These are phyloP conservation scores for Cordia subcordata DNA, from an alignment of 257 asterid genomes.

Conservation along the genomic window DNA sequence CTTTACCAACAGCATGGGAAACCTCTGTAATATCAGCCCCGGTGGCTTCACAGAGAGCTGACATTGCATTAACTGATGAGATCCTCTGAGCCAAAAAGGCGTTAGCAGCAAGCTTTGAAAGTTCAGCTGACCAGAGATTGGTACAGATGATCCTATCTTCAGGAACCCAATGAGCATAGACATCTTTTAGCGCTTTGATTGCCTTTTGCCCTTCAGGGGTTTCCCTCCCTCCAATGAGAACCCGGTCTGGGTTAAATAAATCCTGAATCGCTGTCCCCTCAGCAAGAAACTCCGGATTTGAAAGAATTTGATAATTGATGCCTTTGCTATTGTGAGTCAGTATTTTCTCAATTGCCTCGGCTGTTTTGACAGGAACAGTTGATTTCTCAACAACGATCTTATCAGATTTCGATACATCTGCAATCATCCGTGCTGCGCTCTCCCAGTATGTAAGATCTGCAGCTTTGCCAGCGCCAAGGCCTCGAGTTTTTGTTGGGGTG, in stretches of 20 bases:
- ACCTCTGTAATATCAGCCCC: constrained; percentile 7
- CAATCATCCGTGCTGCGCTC: constrained; percentile 15
- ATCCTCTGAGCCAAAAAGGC: constrained; percentile 16
- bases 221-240: constrained; percentile 16
- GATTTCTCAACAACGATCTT: constrained; percentile 16
- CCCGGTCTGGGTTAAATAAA: constrained; percentile 9
- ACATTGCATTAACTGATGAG: constrained; percentile 12
- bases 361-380: constrained; percentile 17
- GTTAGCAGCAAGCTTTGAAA: constrained; percentile 17
- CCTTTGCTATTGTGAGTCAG: constrained; percentile 9
- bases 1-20: constrained; percentile 5
- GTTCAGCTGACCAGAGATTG: constrained; percentile 17
- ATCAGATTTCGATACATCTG: constrained; percentile 12
- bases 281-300: constrained; percentile 16
- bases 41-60: constrained; percentile 7
- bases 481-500: constrained; percentile 11
- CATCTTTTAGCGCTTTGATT: constrained; percentile 5
- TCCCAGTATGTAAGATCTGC: constrained; percentile 17
- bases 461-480: constrained; percentile 12
- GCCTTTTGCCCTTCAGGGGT: constrained; percentile 15
- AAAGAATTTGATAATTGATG: constrained; percentile 1
- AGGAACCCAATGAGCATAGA: constrained; percentile 20
- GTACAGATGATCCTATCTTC: constrained; percentile 16
- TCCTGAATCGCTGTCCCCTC: constrained; percentile 18
- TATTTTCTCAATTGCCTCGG: constrained; percentile 13